Evolutionary conservation across 1,139 yeast species (phyloP).

Genomic region (Pneumocystis canis): DNA sequence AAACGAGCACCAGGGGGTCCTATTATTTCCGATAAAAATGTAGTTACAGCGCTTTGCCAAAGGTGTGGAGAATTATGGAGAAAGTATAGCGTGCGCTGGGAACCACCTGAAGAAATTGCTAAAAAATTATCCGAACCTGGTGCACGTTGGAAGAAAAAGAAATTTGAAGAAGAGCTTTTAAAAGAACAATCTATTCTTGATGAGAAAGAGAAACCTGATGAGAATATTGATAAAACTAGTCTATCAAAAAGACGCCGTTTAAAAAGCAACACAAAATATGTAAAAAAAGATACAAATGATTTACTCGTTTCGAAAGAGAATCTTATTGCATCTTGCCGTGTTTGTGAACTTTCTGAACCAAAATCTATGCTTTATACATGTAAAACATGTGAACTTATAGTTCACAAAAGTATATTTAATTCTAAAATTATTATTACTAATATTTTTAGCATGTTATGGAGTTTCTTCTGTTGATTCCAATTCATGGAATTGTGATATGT

Average conservation of each 20-base stretch:
- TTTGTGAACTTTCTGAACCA: conserved; percentile 10
- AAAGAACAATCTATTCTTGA: conserved; percentile 33
- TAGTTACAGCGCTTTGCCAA: conserved; percentile 49
- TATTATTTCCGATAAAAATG: conserved; percentile 26
- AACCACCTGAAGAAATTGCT: conserved; percentile 54
- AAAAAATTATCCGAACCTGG: conserved; percentile 35
- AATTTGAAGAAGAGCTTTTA: conserved; percentile 56
- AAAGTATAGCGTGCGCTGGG: conserved; percentile 83
- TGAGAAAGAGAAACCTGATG: conserved; percentile 9
- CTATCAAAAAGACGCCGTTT: conserved; percentile 9
- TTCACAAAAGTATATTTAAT: conserved; percentile 33
- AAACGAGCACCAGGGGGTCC: conserved; percentile 51
- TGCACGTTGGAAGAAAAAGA: conserved; percentile 41
- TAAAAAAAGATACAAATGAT: conserved; percentile 13
- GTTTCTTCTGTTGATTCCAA: conserved; percentile 18
- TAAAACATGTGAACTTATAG: conserved; percentile 52
- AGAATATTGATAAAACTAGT: conserved; percentile 4
- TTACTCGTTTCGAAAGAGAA: conserved; percentile 6
- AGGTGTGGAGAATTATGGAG: conserved; percentile 89
- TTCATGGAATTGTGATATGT: conserved; percentile 73
- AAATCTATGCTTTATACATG: conserved; percentile 36
- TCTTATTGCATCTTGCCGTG: conserved; percentile 4
- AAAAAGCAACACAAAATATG: conserved; percentile 13
- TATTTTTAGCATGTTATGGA: conserved; percentile 44
- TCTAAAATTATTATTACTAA: neutral